phyloP scores from a whole-genome alignment of 1,284 basidiomycete genomes.

The Fistulinella cinereoalba region DNA sequence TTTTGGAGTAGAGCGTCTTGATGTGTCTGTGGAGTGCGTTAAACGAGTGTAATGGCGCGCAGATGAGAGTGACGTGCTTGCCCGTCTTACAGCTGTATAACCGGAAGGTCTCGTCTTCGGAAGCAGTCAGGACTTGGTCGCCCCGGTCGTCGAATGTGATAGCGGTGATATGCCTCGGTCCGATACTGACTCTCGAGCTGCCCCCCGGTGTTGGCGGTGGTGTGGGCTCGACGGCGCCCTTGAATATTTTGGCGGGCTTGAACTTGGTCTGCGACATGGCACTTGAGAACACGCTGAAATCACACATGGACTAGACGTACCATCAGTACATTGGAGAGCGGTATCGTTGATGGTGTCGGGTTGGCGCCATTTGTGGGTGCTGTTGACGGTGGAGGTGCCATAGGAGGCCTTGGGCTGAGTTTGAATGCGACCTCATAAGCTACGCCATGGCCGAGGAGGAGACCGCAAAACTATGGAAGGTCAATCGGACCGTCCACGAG shows the following conservation, averaged over 20 bases:
- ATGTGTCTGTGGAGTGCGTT: slow-evolving; percentile 48
- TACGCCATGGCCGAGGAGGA: slow-evolving; percentile 68
- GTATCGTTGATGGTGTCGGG: slow-evolving; percentile 32
- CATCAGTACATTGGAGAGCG: slow-evolving; percentile 46
- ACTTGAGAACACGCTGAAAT: not conserved
- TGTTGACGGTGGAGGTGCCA: slow-evolving; percentile 35
- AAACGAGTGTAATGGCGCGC: slow-evolving; percentile 25
- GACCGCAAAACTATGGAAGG: slow-evolving; percentile 88
- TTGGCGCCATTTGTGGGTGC: slow-evolving; percentile 36
- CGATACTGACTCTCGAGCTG: slow-evolving; percentile 39
- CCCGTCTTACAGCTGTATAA: slow-evolving; percentile 87
- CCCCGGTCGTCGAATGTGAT: slow-evolving; percentile 91
- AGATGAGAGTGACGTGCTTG: slow-evolving; percentile 67
- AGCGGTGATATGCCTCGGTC: slow-evolving; percentile 77
- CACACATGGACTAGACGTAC: slow-evolving; percentile 30
- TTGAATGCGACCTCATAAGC: slow-evolving; percentile 28
- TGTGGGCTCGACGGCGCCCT: slow-evolving; percentile 64
- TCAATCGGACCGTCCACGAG: slow-evolving; percentile 96
- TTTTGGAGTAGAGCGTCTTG: slow-evolving; percentile 87
- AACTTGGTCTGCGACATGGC: slow-evolving; percentile 53
- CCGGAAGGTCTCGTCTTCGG: slow-evolving; percentile 92
- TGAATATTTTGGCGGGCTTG: slow-evolving; percentile 90
- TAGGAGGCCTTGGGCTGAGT: slow-evolving; percentile 30
- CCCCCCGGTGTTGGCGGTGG: slow-evolving; percentile 49
- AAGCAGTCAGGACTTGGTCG: slow-evolving; percentile 81